A percentile compares a stretch with the other conserved stretches of the same genome.
Evolutionary conservation across 192 early-diverging fungal genomes (phyloP).

Genomic region (Neocallimastix lanati): DNA sequence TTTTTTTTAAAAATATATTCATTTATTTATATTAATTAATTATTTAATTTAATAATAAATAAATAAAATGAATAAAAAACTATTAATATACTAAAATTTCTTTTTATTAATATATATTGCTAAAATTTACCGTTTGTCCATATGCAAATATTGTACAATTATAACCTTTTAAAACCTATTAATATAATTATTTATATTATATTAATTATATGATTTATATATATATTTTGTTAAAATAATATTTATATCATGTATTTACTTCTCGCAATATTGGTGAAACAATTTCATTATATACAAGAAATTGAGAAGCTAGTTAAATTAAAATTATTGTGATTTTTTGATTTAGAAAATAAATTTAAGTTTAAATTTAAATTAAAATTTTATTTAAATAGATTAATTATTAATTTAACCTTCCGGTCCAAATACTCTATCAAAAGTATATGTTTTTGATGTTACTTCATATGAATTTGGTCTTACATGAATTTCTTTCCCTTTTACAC

Average conservation of each 20-base stretch:
- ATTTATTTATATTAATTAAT: conserved; percentile 5
- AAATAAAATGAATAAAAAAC: no score
- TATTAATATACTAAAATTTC: no score
- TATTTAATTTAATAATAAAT: neutral
- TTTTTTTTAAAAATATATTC: neutral
- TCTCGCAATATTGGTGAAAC: conserved; percentile 71
- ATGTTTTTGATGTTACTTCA: conserved; percentile 44
- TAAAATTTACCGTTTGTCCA: conserved; percentile 9
- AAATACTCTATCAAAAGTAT: conserved; percentile 84
- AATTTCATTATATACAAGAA: conserved; percentile 55
- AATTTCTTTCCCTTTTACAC: conserved; percentile 38
- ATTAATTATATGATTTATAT: no score
- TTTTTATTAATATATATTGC: no score
- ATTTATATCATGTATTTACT: conserved; percentile 19
- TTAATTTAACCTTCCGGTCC: conserved; percentile 18
- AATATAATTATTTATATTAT: no score
- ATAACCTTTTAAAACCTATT: conserved; percentile 30
- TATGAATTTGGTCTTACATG: conserved; percentile 24
- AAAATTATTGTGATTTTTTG: no score
- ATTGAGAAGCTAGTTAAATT: conserved; percentile 49
- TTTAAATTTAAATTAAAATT: no score
- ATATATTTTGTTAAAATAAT: no score
- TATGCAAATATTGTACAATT: conserved; percentile 75
- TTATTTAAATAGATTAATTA: no score
- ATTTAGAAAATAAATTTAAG: no score